Conservation (phyloP, 2,329 filamentous ascomycete genomes). For the Phialophora macrospora region DNA sequence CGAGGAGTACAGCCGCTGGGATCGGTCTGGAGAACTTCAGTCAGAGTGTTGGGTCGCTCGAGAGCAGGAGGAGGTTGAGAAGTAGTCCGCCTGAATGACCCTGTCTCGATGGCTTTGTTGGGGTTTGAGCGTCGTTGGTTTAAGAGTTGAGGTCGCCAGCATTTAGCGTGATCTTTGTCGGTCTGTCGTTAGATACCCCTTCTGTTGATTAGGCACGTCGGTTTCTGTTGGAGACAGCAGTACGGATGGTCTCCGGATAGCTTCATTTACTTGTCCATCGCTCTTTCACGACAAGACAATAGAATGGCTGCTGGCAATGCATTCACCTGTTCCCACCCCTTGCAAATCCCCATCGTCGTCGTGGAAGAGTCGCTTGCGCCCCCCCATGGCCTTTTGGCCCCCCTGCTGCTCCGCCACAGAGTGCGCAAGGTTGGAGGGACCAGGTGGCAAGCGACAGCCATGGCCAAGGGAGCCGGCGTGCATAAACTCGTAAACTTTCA, state of each 20-base stretch:
- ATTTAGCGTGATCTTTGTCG: not conserved
- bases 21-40: slow-evolving; percentile 33
- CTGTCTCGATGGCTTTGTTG: not conserved
- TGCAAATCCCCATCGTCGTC: not conserved
- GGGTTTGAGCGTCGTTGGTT: not conserved
- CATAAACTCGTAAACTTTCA: not conserved
- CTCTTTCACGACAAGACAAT: not conserved
- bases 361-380: not conserved
- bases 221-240: not conserved
- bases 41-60: slow-evolving; percentile 40
- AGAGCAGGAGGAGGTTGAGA: slow-evolving; percentile 46
- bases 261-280: not conserved
- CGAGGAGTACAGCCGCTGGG: slow-evolving; percentile 25
- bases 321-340: not conserved
- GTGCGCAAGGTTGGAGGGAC: not conserved
- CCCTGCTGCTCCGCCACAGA: not conserved
- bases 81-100: slow-evolving; percentile 41
- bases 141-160: not conserved
- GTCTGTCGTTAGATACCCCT: slow-evolving; percentile 14
- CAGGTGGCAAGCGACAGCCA: not conserved
- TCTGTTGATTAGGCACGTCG: not conserved
- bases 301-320: not conserved
- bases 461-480: not conserved
- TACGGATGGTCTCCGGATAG: not conserved
- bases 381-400: not conserved